phyloP scores from a whole-genome alignment of 2,329 filamentous ascomycete genomes.

The Metarhizium rileyi region DNA sequence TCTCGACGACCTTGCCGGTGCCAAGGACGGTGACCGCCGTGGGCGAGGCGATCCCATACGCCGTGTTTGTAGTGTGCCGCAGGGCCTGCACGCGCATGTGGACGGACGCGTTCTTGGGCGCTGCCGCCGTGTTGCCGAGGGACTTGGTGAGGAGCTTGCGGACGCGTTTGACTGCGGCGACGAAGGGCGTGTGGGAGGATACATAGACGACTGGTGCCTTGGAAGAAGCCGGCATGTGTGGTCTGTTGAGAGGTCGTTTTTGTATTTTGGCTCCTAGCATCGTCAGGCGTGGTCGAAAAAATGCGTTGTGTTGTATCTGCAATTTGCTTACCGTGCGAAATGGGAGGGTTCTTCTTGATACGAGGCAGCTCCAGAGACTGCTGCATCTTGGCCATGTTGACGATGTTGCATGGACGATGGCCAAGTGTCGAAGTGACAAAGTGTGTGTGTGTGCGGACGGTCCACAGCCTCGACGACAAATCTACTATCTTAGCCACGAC shows the following conservation, averaged over 20 bases:
- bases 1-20: slow-evolving; percentile 57
- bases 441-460: no score
- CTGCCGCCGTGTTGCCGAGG: slow-evolving; percentile 30
- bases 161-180: slow-evolving; percentile 56
- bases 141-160: slow-evolving; percentile 51
- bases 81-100: slow-evolving; percentile 36
- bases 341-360: slow-evolving; percentile 1
- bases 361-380: not conserved
- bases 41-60: slow-evolving; percentile 1
- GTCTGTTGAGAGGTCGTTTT: slow-evolving; percentile 36
- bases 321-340: slow-evolving; percentile 5
- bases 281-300: not conserved
- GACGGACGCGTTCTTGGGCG: slow-evolving; percentile 37
- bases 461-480: no score
- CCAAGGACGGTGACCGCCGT: slow-evolving; percentile 48
- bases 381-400: slow-evolving; percentile 1
- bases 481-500: no score
- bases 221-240: slow-evolving; percentile 31
- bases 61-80: slow-evolving; percentile 22
- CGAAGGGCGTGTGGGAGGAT: slow-evolving; percentile 54
- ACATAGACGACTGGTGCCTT: slow-evolving; percentile 51
- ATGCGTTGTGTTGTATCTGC: slow-evolving; percentile 1
- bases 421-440: no score
- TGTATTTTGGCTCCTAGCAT: slow-evolving; percentile 35
- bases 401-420: no score